Evolutionary conservation across 2,329 filamentous ascomycete species (phyloP), one percentile per base, ranked within the genome.

Genomic region (Lasiodiplodia hormozganensis): DNA sequence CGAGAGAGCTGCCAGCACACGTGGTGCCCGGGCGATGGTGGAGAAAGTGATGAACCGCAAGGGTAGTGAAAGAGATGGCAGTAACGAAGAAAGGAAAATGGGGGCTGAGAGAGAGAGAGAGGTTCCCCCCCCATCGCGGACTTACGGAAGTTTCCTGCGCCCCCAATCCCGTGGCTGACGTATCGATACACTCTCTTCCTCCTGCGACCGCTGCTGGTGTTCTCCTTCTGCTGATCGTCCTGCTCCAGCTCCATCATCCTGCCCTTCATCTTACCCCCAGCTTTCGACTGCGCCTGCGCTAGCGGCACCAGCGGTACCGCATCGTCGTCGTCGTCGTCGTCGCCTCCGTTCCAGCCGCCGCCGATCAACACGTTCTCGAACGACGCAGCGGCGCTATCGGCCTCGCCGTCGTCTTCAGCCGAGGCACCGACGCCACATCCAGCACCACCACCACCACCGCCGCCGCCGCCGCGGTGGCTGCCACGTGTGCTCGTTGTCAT

Each of bases 81-180:
- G 1, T 28, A 21, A n/a, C 16, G 14, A 7, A 11, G 16, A 25
- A 51, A 51, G 16, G n/a, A 62, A 62, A 51, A 51, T 18, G 16
- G 40, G 38, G 14, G 14, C 28, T 28, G 4, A 28, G 28, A 28
- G 6, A 56, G 6, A 23, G 5, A 3, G 10, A 23, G 23, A 2
- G 1, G 23, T 23, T 23, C 23, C 23, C 4, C 6, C 28, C 28
- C 28, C 28, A 28, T 28, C 4, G 28, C 28, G 16, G 18, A 57
- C 62, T 65, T 40, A 65, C 62, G 34, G 51, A 65, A 65, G 23
- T 65, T 65, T 23, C 62, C 62, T 23, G 62, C 62, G 49, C 62
- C 62, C 21, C 62, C 62, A 34, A 65, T 65, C 16, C 62, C 62
- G 16, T 65, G 49, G n/a, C 62, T 65, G n/a, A 65, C 62, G 21